phyloP scores from a whole-genome alignment of 2,329 filamentous ascomycete genomes.

The Whalleya microplaca region DNA sequence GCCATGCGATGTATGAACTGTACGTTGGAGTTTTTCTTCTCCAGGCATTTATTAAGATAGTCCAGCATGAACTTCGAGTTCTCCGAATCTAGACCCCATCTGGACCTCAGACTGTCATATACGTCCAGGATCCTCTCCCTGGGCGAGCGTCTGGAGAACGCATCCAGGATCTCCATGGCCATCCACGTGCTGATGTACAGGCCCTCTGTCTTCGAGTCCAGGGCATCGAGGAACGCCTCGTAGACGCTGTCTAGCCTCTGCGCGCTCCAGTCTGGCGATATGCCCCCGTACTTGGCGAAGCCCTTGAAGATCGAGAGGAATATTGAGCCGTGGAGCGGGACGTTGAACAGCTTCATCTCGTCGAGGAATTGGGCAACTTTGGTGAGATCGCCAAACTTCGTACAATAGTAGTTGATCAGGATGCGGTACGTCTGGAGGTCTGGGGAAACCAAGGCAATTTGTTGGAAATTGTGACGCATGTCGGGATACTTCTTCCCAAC shows the following conservation, averaged over 20 bases:
- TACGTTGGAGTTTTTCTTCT: constrained; percentile 30
- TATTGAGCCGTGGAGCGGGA: constrained; percentile 74
- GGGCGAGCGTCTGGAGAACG: constrained; percentile 65
- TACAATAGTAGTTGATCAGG: constrained; percentile 75
- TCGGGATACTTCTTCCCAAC: constrained; percentile 59
- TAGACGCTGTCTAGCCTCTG: constrained; percentile 71
- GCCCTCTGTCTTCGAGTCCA: constrained; percentile 50
- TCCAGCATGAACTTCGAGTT: constrained; percentile 52
- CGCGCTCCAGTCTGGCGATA: constrained; percentile 71
- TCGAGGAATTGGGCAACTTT: constrained; percentile 72
- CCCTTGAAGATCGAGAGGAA: constrained; percentile 84
- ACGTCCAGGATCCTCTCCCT: constrained; percentile 55
- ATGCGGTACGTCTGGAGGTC: constrained; percentile 80
- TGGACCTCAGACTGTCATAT: constrained; percentile 53
- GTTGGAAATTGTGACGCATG: constrained; percentile 60
- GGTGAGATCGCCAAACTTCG: constrained; percentile 70
- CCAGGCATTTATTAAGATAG: constrained; percentile 48
- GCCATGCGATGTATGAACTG: not conserved
- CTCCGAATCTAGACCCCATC: constrained; percentile 50
- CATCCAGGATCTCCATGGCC: constrained; percentile 62
- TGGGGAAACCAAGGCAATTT: constrained; percentile 68
- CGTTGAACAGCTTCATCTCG: constrained; percentile 74
- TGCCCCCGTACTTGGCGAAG: constrained; percentile 74
- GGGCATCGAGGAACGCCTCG: constrained; percentile 62
- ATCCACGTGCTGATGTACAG: constrained; percentile 64